Conservation (phyloP, 2,329 filamentous ascomycete genomes). For the Arthrocladium fulminans region DNA sequence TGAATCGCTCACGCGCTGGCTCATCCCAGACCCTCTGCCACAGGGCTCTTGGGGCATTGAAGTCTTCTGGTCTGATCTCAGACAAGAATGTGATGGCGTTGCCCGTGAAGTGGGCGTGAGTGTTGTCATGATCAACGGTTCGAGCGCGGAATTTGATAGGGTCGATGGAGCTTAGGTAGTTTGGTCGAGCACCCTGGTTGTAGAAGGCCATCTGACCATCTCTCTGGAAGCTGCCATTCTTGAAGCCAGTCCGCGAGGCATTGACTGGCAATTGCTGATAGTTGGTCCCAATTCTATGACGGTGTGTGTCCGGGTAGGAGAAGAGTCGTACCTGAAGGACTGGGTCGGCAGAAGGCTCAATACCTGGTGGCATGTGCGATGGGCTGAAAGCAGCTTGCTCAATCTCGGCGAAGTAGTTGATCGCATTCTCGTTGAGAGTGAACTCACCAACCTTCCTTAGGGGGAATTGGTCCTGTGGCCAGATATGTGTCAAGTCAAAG, state of each 20-base stretch:
- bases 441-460: conserved; percentile 47
- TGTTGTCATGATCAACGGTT: conserved; percentile 40
- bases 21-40: conserved; percentile 57
- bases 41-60: conserved; percentile 46
- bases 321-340: conserved; percentile 62
- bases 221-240: conserved; percentile 58
- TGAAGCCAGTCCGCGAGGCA: conserved; percentile 40
- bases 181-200: conserved; percentile 53
- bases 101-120: conserved; percentile 43
- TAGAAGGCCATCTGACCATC: conserved; percentile 62
- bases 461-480: conserved; percentile 46
- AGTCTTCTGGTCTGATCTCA: conserved; percentile 44
- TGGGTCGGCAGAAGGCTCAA: conserved; percentile 61
- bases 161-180: conserved; percentile 48
- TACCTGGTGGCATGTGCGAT: conserved; percentile 56
- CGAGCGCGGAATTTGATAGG: conserved; percentile 43
- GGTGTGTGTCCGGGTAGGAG: conserved; percentile 61
- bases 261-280: conserved; percentile 59
- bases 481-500: conserved; percentile 47
- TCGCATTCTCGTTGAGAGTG: conserved; percentile 45
- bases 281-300: conserved; percentile 55
- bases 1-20: conserved; percentile 48
- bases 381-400: conserved; percentile 64
- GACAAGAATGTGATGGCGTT: conserved; percentile 44
- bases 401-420: conserved; percentile 58